Evolutionary conservation across 768 basidiomycete genomes (phyloP), one percentile per base, ranked within the genome.

Genomic region (Dictyophora rubrovolvata): DNA sequence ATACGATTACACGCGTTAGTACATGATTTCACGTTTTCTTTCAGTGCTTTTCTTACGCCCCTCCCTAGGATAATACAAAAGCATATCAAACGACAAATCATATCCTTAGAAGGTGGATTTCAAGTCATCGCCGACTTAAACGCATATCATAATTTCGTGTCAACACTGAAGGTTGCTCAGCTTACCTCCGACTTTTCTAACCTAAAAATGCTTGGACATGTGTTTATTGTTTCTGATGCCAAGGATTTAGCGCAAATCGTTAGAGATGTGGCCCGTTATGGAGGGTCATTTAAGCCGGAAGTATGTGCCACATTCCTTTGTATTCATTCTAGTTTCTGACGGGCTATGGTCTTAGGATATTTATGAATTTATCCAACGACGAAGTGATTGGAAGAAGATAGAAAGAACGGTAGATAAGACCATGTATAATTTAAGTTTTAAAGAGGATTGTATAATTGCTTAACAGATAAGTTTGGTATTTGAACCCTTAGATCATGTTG

Each of bases 311-410:
- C 12, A 16, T 23, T 47, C 21, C 35, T 42, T 36, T 52, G 11
- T 36, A 20, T 22, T 53, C 42, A 21, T 48, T 16, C 9, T 5
- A 47, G 35, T 48, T 14, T 36, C 1, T 54, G 47, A 22, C 17
- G 28, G 28, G 21, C 49, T 21, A 20, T 52, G 28, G 35, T 21
- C 23, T 60, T 60, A 86, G 83, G 95, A 97, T 68, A 79, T 97
- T 54, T 97, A 97, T 69, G 95, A 98, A 70, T 95, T 97, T 66
- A 89, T 97, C 66, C 91, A 93, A 68, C 77, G 94, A 20, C 79
- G 94, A 35, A 88, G 90, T 7, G 95, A 99, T 69, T 98, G 95
- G 95, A 95, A 96, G 74, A 94, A 90, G 75, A 98, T 98, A 61
- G 94, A 98, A 70, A 95, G 92, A 72, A 85, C 82, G 23, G 96